A percentile compares a stretch with the other conserved stretches of the same genome.
phyloP scores from a whole-genome alignment of 768 basidiomycete genomes.

The Leccinellum albellum region DNA sequence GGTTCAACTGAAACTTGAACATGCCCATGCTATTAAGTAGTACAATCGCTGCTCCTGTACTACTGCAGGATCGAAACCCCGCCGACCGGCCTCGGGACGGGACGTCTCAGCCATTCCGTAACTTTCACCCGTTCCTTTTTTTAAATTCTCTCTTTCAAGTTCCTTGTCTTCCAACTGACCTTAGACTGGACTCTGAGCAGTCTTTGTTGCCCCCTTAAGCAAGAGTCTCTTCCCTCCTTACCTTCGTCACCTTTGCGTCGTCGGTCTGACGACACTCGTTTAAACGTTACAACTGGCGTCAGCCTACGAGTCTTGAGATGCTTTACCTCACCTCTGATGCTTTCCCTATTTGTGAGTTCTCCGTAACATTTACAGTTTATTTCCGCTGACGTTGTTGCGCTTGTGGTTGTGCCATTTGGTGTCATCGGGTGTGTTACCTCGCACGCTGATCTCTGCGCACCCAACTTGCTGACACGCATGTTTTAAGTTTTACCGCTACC shows the following conservation, averaged over 20 bases:
- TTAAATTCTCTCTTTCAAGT: background rate
- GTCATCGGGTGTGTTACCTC: slow-evolving; percentile 65
- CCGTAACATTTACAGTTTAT: background rate
- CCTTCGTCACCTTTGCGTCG: slow-evolving; percentile 10
- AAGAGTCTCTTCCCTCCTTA: background rate
- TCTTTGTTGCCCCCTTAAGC: background rate
- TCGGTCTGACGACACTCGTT: slow-evolving; percentile 12
- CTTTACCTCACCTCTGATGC: slow-evolving; percentile 88
- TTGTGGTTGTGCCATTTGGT: slow-evolving; percentile 81
- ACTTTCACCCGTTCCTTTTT: background rate
- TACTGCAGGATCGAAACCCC: background rate
- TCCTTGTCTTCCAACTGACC: background rate
- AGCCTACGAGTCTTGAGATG: slow-evolving; percentile 39
- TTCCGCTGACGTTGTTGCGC: slow-evolving; percentile 5
- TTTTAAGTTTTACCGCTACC: slow-evolving; percentile 83
- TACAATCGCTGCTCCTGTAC: no score
- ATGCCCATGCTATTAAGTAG: no score
- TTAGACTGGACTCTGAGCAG: background rate
- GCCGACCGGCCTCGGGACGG: background rate
- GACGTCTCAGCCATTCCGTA: background rate
- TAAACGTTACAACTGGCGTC: background rate
- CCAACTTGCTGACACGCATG: background rate
- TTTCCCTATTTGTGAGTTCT: slow-evolving; percentile 81
- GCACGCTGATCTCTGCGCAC: background rate
- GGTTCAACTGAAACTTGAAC: no score